Conservation (phyloP, 2,329 filamentous ascomycete species). For the Incumbomyces lentus region DNA sequence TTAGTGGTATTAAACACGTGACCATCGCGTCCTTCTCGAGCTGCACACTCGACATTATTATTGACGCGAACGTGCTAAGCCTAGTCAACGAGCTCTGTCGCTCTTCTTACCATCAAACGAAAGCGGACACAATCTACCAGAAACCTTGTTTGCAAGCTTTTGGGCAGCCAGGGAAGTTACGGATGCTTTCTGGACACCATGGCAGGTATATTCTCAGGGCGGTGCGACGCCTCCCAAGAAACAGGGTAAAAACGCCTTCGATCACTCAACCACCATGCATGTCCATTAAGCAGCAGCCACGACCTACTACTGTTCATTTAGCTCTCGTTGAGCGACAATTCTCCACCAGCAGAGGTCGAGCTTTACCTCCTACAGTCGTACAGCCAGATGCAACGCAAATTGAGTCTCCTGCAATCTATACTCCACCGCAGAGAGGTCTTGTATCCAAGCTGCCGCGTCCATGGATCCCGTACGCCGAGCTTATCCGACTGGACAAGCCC, state of each 20-base stretch:
- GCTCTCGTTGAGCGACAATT: background rate
- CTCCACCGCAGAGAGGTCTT: constrained; percentile 36
- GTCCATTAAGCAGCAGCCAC: no score
- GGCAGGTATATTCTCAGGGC: background rate
- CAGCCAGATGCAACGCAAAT: constrained; percentile 9
- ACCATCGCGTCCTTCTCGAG: no score
- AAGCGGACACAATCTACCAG: no score
- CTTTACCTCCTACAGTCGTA: background rate
- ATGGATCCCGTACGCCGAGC: constrained; percentile 46
- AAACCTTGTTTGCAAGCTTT: no score
- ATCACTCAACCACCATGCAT: no score
- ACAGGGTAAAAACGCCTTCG: background rate
- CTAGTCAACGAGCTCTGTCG: no score
- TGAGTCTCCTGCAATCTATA: constrained; percentile 26
- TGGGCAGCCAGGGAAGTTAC: background rate
- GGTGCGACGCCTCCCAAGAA: background rate
- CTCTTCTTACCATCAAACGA: no score
- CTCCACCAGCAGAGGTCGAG: background rate
- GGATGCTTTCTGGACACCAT: constrained; percentile 1
- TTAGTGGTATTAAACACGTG: no score
- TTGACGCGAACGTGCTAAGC: no score
- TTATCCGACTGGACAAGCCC: constrained; percentile 43
- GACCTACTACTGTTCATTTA: background rate
- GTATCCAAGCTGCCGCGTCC: constrained; percentile 36
- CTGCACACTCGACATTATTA: no score